Percentiles rank a stretch among this genome's conserved stretches.
These are phyloP conservation scores for Sinapis alba DNA, from an alignment of 441 rosid genomes.

Conservation along the genomic window DNA sequence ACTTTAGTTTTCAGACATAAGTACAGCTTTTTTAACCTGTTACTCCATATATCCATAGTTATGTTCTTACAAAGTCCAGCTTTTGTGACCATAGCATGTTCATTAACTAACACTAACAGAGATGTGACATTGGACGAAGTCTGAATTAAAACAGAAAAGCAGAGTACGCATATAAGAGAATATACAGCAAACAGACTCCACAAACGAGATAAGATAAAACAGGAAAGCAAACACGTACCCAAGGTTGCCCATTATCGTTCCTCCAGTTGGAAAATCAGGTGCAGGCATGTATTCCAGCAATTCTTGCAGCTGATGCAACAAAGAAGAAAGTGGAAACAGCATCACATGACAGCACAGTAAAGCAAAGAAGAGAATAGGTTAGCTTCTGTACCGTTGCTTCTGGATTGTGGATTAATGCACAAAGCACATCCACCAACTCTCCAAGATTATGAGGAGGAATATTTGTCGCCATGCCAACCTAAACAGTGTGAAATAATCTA, in stretches of 20 bases:
- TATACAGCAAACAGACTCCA: not conserved
- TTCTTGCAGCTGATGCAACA: constrained; percentile 76
- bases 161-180: not conserved
- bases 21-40: not conserved
- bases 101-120: not conserved
- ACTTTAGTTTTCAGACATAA: not conserved
- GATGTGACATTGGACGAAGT: not conserved
- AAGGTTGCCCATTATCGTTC: constrained; percentile 89
- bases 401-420: constrained; percentile 88
- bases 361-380: not conserved
- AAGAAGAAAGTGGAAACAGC: constrained; percentile 30
- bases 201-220: not conserved
- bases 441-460: constrained; percentile 99
- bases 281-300: constrained; percentile 99
- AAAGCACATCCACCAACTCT: constrained; percentile 92
- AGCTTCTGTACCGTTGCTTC: constrained; percentile 72
- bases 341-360: constrained; percentile 18
- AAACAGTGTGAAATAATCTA: constrained; percentile 17
- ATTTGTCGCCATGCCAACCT: constrained; percentile 99
- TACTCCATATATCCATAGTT: not conserved
- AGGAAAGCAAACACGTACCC: constrained; percentile 55
- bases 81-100: not conserved
- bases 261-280: constrained; percentile 99
- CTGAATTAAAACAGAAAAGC: not conserved
- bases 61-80: not conserved